These are phyloP conservation scores for Xylaria sp. DNA, from an alignment of 2,329 filamentous ascomycete species.

Conservation along the genomic window DNA sequence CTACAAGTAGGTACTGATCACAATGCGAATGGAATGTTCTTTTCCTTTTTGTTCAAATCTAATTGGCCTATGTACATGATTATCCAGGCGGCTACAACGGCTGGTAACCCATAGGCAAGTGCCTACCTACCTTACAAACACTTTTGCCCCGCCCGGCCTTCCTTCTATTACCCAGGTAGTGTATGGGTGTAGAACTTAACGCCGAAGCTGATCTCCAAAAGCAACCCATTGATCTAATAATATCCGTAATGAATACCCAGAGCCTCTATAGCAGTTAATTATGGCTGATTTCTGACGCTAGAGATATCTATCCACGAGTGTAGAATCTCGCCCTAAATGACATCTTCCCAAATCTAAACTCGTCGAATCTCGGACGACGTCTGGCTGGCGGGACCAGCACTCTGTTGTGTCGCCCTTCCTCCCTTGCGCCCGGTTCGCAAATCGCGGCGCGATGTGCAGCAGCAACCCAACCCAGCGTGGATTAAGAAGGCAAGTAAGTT, in stretches of 20 bases:
- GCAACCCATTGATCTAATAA: not conserved
- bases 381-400: not conserved
- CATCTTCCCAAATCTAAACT: not conserved
- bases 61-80: too few species aligned
- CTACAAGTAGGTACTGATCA: too few species aligned
- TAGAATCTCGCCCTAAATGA: not conserved
- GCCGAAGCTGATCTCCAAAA: not conserved
- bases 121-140: not conserved
- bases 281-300: not conserved
- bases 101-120: not conserved
- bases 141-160: not conserved
- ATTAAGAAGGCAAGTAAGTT: slow-evolving; percentile 76
- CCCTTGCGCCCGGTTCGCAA: slow-evolving; percentile 55
- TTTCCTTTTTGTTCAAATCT: too few species aligned
- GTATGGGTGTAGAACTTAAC: not conserved
- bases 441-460: slow-evolving; percentile 70
- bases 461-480: slow-evolving; percentile 82
- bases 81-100: too few species aligned
- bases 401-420: slow-evolving; percentile 38
- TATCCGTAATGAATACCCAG: slow-evolving; percentile 12
- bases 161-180: not conserved
- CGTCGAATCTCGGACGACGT: slow-evolving; percentile 1
- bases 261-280: not conserved
- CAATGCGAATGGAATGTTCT: too few species aligned
- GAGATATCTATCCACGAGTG: not conserved